Evolutionary conservation across 2,329 filamentous ascomycete genomes (phyloP).

Genomic region (Aureobasidium namibiae): DNA sequence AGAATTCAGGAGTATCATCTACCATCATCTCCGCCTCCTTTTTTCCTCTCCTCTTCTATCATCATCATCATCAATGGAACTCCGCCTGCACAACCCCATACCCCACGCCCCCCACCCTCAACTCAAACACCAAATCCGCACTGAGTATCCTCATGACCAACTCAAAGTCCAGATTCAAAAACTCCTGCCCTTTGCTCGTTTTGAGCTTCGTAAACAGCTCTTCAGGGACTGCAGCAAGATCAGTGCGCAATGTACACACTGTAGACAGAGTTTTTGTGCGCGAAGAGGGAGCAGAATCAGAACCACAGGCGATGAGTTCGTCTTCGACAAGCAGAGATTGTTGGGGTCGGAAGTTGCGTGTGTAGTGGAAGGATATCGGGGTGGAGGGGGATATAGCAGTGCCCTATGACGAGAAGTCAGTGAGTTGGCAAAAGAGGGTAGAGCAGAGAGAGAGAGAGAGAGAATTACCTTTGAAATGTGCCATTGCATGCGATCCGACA

Average conservation of each 20-base stretch:
- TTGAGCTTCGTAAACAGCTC: slow-evolving; percentile 66
- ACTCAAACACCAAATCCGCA: slow-evolving; percentile 67
- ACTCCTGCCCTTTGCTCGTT: slow-evolving; percentile 71
- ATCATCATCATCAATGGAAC: slow-evolving; percentile 48
- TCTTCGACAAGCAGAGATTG: slow-evolving; percentile 65
- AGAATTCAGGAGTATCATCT: too few relatives aligned
- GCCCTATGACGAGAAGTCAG: slow-evolving; percentile 39
- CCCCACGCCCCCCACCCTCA: slow-evolving; percentile 69
- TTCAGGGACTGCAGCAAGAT: slow-evolving; percentile 66
- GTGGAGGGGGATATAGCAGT: slow-evolving; percentile 65
- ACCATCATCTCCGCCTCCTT: too few relatives aligned
- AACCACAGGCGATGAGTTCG: slow-evolving; percentile 68
- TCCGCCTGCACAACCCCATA: slow-evolving; percentile 72
- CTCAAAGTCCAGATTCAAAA: slow-evolving; percentile 75
- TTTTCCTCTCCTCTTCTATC: background rate
- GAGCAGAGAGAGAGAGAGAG: background rate
- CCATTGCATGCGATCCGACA: slow-evolving; percentile 78
- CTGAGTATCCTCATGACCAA: slow-evolving; percentile 78
- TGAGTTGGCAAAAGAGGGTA: slow-evolving; percentile 32
- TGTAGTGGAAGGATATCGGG: slow-evolving; percentile 77
- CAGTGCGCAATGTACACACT: slow-evolving; percentile 74
- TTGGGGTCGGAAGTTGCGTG: slow-evolving; percentile 71
- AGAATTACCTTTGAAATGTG: slow-evolving; percentile 56
- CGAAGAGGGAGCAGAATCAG: slow-evolving; percentile 54
- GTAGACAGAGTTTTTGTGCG: slow-evolving; percentile 49